These are phyloP conservation scores for Parathielavia appendiculata DNA, from an alignment of 495 filamentous ascomycete species.

Conservation along the genomic window DNA sequence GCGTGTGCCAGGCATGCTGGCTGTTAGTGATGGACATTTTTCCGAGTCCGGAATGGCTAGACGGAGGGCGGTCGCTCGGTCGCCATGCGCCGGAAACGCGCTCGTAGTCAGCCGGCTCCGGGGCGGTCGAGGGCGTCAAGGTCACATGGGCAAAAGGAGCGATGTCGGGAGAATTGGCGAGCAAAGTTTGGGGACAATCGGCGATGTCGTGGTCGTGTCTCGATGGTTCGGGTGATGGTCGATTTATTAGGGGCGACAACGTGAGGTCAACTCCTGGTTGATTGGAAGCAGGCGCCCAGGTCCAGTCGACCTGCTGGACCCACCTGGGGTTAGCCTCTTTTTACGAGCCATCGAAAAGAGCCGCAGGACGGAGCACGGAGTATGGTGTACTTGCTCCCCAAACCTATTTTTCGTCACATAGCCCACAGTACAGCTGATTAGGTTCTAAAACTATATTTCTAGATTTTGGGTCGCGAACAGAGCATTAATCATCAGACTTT, in stretches of 20 bases:
- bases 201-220: slow-evolving; percentile 35
- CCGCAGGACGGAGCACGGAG: too few species aligned
- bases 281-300: slow-evolving; percentile 31
- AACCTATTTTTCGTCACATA: slow-evolving; percentile 6
- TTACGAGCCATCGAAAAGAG: slow-evolving; percentile 12
- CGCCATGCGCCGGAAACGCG: slow-evolving; percentile 47
- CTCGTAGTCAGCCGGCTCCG: slow-evolving; percentile 43
- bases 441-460: neutral
- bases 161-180: slow-evolving; percentile 39
- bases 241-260: slow-evolving; percentile 40
- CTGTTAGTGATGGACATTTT: slow-evolving; percentile 50
- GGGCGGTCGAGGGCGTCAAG: slow-evolving; percentile 35
- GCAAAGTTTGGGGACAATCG: slow-evolving; percentile 27
- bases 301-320: slow-evolving; percentile 32
- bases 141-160: slow-evolving; percentile 38
- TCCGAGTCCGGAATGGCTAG: slow-evolving; percentile 31
- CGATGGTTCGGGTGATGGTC: slow-evolving; percentile 39
- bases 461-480: neutral
- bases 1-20: slow-evolving; percentile 45
- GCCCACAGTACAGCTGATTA: too few species aligned
- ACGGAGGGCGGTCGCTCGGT: slow-evolving; percentile 31
- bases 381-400: too few species aligned
- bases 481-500: neutral
- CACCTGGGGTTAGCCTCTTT: slow-evolving; percentile 24
- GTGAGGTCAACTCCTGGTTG: slow-evolving; percentile 37